Conservation (phyloP, 2,329 filamentous ascomycete species). For the Helotiales sp. region DNA sequence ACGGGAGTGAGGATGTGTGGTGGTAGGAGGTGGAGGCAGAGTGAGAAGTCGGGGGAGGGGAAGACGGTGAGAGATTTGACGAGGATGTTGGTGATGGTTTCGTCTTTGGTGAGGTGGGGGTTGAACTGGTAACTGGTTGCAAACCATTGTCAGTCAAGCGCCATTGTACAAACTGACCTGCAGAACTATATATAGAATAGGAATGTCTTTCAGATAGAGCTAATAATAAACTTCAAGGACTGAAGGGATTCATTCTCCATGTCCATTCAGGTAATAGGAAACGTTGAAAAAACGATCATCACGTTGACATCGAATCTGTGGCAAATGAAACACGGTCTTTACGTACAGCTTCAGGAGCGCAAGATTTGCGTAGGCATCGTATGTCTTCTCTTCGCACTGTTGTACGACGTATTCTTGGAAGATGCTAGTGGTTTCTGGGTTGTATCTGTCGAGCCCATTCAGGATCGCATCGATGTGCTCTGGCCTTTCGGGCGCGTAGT, state of each 20-base stretch:
- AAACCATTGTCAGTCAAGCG: constrained; percentile 2
- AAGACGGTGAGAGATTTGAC: constrained; percentile 98
- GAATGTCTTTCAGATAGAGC: constrained; percentile 66
- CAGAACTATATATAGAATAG: constrained; percentile 5
- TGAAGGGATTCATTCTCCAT: constrained; percentile 57
- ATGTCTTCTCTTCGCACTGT: constrained; percentile 93
- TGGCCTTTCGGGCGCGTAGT: constrained; percentile 89
- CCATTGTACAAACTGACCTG: not conserved
- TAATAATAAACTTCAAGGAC: constrained; percentile 71
- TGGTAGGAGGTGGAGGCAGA: constrained; percentile 90
- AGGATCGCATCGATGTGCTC: constrained; percentile 92
- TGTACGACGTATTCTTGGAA: constrained; percentile 94
- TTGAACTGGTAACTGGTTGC: constrained; percentile 92
- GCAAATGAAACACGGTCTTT: constrained; percentile 15
- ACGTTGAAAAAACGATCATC: constrained; percentile 84
- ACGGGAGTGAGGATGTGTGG: constrained; percentile 71
- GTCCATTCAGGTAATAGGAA: constrained; percentile 95
- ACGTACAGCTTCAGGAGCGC: constrained; percentile 96
- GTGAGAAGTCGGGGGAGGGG: constrained; percentile 91
- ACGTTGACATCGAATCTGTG: constrained; percentile 39
- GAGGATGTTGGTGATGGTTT: constrained; percentile 98
- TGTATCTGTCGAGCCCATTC: constrained; percentile 97
- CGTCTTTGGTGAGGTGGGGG: constrained; percentile 94
- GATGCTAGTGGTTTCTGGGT: constrained; percentile 89
- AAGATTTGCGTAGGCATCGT: constrained; percentile 95